Evolutionary conservation across 495 filamentous ascomycete species (phyloP).

Genomic region (Hyphodiscus hymeniophilus): DNA sequence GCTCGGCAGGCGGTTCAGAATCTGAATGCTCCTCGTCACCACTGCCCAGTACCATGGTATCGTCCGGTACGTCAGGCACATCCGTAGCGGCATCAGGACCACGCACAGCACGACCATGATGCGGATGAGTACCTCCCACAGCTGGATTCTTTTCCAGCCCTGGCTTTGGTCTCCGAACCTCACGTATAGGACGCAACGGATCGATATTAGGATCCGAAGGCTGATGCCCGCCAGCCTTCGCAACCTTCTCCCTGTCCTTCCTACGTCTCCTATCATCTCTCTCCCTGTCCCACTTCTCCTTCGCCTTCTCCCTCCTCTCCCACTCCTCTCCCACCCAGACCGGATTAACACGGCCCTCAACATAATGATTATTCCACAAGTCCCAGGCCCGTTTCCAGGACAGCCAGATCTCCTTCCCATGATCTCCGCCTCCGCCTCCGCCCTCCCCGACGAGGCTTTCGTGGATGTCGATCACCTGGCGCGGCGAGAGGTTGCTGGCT

Average conservation of each 20-base stretch:
- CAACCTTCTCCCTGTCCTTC: too few species aligned
- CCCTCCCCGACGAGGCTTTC: slow-evolving; percentile 2
- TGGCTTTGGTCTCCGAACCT: too few species aligned
- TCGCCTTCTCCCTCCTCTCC: not conserved
- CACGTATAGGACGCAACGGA: too few species aligned
- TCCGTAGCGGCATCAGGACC: too few species aligned
- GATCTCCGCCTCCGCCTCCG: not conserved
- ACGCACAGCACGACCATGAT: too few species aligned
- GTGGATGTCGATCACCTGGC: not conserved
- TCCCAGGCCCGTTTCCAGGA: slow-evolving; percentile 22
- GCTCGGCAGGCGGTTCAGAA: not conserved
- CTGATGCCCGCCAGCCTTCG: too few species aligned
- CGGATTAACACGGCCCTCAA: slow-evolving; percentile 14
- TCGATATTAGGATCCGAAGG: too few species aligned
- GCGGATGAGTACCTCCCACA: too few species aligned
- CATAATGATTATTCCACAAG: slow-evolving; percentile 20
- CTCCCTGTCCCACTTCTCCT: not conserved
- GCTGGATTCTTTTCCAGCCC: too few species aligned
- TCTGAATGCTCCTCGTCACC: not conserved
- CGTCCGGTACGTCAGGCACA: too few species aligned
- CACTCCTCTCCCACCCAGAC: slow-evolving; percentile 3
- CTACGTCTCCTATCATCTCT: not conserved
- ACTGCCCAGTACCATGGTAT: too few species aligned
- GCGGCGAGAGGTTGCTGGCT: slow-evolving; percentile 6
- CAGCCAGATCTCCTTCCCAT: slow-evolving; percentile 17